These are phyloP conservation scores for Termitomyces sp. DNA, from an alignment of 768 basidiomycete genomes.

Conservation along the genomic window DNA sequence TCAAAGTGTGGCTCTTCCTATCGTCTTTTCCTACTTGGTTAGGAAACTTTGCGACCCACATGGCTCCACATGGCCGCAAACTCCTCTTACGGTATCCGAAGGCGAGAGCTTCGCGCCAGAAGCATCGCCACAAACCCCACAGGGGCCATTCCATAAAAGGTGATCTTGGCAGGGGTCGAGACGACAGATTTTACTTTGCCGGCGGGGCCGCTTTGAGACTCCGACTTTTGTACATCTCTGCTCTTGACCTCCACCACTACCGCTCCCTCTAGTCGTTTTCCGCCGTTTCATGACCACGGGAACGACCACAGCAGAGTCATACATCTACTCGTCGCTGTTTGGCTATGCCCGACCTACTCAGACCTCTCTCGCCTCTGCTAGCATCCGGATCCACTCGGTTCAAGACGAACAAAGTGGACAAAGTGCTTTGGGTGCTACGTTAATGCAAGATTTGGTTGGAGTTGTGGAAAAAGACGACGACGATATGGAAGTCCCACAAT, in stretches of 20 bases:
- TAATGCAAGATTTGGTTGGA: constrained; percentile 12
- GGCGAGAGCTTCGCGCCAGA: background rate
- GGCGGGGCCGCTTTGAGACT: constrained; percentile 9
- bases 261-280: background rate
- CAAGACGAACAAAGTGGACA: constrained; percentile 12
- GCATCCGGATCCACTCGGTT: constrained; percentile 6
- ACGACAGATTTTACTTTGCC: background rate
- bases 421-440: constrained; percentile 20
- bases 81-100: background rate
- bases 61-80: background rate
- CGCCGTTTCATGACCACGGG: constrained; percentile 14
- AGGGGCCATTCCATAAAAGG: background rate
- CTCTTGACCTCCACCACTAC: constrained; percentile 12
- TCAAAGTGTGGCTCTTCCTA: background rate
- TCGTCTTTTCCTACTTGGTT: background rate
- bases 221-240: constrained; percentile 8
- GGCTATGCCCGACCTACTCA: constrained; percentile 6
- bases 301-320: constrained; percentile 10
- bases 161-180: constrained; percentile 14
- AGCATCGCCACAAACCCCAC: constrained; percentile 9
- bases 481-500: background rate
- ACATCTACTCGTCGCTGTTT: constrained; percentile 3
- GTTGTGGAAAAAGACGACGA: background rate
- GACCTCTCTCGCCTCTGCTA: constrained; percentile 6
- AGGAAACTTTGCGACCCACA: background rate